Conservation (phyloP, 495 filamentous ascomycete genomes). For the Aspergillus baeticus region DNA sequence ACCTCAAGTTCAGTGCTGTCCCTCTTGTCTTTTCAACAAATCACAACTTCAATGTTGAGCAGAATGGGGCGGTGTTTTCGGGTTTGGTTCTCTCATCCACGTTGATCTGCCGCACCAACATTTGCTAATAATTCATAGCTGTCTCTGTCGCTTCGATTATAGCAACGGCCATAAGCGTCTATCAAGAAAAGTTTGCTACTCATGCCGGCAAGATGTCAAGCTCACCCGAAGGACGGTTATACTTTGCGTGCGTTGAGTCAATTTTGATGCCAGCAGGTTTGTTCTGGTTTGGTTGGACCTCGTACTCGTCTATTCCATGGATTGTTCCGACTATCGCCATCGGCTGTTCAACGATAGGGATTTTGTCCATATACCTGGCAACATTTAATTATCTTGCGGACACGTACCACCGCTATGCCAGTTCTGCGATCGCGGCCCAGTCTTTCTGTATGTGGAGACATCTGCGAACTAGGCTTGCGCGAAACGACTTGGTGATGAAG, state of each 20-base stretch:
- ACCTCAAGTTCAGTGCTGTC: conserved; percentile 77
- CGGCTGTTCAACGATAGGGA: conserved; percentile 78
- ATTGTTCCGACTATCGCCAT: conserved; percentile 74
- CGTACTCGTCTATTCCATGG: conserved; percentile 68
- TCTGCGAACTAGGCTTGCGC: too few species aligned
- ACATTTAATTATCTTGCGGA: conserved; percentile 97
- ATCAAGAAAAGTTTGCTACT: conserved; percentile 59
- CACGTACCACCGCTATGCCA: conserved; percentile 80
- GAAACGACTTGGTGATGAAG: neutral
- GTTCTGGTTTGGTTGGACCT: conserved; percentile 83
- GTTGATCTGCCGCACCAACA: neutral
- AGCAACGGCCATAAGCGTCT: conserved; percentile 69
- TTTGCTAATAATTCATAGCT: conserved; percentile 30
- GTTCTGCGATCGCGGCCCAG: conserved; percentile 85
- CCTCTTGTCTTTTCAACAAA: conserved; percentile 75
- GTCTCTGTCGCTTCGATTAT: conserved; percentile 68
- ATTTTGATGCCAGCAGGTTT: conserved; percentile 69
- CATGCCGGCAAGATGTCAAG: conserved; percentile 43
- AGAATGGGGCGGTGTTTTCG: conserved; percentile 73
- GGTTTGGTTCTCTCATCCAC: conserved; percentile 25
- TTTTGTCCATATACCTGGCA: conserved; percentile 84
- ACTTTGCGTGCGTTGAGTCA: conserved; percentile 75
- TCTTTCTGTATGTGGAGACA: conserved; percentile 55
- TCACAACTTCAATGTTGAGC: conserved; percentile 66
- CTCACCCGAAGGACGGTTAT: conserved; percentile 76